Base-by-base conservation (phyloP, 2,329 filamentous ascomycete genomes). In the Colletotrichum eleusines region DNA sequence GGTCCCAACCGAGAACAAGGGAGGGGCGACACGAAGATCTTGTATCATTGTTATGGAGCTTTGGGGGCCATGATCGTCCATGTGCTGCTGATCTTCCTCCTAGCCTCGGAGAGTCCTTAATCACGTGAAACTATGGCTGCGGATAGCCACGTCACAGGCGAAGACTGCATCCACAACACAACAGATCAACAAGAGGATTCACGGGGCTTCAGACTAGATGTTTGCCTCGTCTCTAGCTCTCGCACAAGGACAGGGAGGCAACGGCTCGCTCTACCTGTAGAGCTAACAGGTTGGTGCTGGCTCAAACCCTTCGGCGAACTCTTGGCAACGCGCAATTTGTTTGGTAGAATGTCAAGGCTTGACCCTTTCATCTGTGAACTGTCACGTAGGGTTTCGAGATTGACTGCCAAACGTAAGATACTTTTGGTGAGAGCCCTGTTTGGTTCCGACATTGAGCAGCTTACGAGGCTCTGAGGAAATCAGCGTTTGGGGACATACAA, bases 1-100 rank as follows among this genome's bases (percentile, higher is more conserved):
- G 35, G 28, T 5, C 6, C 8, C 44, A 23, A 18, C 20, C 50
- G 38, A n/a, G n/a, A 48, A 33, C 35, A 14, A 33, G 23, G n/a
- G 31, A 23, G 44, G 16, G 40, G 35, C 33, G 23, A 14, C 14
- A n/a, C 20, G 50, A 40, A 40, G 23, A 42, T 44, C 38, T 26
- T 5, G 31, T 50, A 40, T 40, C 8, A 55, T 28, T 54, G 48
- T 14, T 51, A 62, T 38, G 57, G 40, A 28, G 42, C n/a, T 14
- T 54, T 16, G n/a, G 38, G 35, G 62, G 28, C 6, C n/a, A 35
- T 44, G 53, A 66, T 69, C 53, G 35, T 16, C 60, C 66, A 31
- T 44, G n/a, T 28, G 16, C 38, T 60, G 53, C 64, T 46, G 33
- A 58, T 63, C 51, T 16, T 68, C 12, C 33, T 55, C 23, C 44